A percentile compares a stretch with the other conserved stretches of the same genome.
These are phyloP conservation scores for Populus trichocarpa DNA, from an alignment of 441 rosid genomes.

Conservation along the genomic window DNA sequence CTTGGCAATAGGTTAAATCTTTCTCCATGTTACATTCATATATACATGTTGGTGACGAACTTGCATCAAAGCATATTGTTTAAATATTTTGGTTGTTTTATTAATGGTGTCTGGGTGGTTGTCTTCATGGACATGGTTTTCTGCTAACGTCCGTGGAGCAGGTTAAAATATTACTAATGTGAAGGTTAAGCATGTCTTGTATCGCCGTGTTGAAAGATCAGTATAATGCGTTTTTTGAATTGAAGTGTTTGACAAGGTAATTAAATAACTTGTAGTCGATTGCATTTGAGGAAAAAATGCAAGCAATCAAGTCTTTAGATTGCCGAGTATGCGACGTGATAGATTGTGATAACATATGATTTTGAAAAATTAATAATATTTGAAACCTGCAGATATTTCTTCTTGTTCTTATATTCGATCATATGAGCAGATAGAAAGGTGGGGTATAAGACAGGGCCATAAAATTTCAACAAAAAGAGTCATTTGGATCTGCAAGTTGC, in stretches of 20 bases:
- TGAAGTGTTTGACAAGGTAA: constrained; percentile 11
- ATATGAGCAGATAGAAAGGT: neutral
- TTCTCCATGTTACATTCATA: neutral
- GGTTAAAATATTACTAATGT: neutral
- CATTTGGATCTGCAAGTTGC: neutral
- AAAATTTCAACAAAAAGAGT: neutral
- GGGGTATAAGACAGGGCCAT: neutral
- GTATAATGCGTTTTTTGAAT: constrained; percentile 5
- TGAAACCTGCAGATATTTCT: neutral
- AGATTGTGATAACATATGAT: neutral
- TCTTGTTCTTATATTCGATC: neutral
- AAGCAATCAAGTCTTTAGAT: neutral
- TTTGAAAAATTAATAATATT: neutral
- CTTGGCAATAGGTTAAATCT: constrained; percentile 72
- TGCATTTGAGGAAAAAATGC: constrained; percentile 1
- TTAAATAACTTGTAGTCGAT: neutral
- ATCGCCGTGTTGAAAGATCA: neutral
- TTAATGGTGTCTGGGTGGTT: constrained; percentile 18
- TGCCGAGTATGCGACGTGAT: neutral
- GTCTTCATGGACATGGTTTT: neutral
- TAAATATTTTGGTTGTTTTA: neutral
- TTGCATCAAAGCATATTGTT: neutral
- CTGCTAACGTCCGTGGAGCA: neutral
- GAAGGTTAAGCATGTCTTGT: neutral
- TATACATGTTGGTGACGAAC: neutral